Percentiles rank a stretch among this genome's conserved stretches.
phyloP scores from a whole-genome alignment of 2,329 filamentous ascomycete genomes.

The Emericellopsis atlantica region DNA sequence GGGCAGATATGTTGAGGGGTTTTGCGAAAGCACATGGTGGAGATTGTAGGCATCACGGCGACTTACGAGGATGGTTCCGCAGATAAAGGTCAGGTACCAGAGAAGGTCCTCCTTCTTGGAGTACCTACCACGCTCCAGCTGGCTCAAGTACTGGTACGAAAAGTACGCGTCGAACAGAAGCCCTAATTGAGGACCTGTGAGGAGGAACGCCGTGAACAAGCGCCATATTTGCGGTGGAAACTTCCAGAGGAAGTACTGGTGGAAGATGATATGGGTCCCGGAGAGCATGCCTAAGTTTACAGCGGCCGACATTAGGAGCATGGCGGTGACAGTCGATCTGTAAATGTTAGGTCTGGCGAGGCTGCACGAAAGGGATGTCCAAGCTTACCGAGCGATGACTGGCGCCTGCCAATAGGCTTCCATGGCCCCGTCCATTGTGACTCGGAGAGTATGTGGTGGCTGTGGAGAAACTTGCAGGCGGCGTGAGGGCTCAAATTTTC shows the following conservation, averaged over 20 bases:
- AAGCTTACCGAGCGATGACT: slow-evolving; percentile 26
- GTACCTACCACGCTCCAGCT: slow-evolving; percentile 64
- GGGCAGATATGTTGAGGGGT: slow-evolving; percentile 61
- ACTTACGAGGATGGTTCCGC: slow-evolving; percentile 66
- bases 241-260: slow-evolving; percentile 35
- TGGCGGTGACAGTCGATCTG: slow-evolving; percentile 54
- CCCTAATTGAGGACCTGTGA: slow-evolving; percentile 23
- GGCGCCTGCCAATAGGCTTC: slow-evolving; percentile 26
- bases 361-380: background rate
- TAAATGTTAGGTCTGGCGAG: background rate
- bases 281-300: slow-evolving; percentile 43
- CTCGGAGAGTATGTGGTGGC: background rate
- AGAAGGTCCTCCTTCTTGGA: slow-evolving; percentile 65
- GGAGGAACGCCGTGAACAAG: slow-evolving; percentile 25
- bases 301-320: slow-evolving; percentile 47
- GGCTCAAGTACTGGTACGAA: slow-evolving; percentile 63
- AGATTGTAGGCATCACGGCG: slow-evolving; percentile 2
- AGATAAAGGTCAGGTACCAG: slow-evolving; percentile 67
- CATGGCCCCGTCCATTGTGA: slow-evolving; percentile 6
- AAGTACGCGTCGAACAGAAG: slow-evolving; percentile 65
- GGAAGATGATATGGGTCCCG: slow-evolving; percentile 37
- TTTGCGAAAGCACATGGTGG: slow-evolving; percentile 4
- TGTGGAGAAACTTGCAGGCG: too few relatives aligned
- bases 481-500: background rate
- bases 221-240: slow-evolving; percentile 32